These are phyloP conservation scores for Arthrocladium fulminans DNA, from an alignment of 2,329 filamentous ascomycete species.

Conservation along the genomic window DNA sequence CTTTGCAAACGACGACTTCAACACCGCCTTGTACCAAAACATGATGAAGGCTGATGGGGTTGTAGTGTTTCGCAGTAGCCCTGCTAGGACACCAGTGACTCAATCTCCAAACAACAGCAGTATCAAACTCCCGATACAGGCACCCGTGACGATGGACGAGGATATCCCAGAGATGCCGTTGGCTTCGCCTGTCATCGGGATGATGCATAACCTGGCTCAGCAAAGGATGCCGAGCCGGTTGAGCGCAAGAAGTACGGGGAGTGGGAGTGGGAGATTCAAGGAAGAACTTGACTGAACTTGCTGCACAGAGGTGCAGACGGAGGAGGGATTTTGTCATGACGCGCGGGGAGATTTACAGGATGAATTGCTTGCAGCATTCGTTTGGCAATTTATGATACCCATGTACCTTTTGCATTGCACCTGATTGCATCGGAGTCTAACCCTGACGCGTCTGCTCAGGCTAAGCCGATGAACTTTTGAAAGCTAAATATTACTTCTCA, in stretches of 20 bases:
- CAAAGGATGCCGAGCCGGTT: neutral
- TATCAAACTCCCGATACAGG: constrained; percentile 19
- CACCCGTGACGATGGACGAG: constrained; percentile 18
- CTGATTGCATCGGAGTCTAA: too few relatives aligned
- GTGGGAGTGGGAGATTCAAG: constrained; percentile 4
- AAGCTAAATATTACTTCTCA: too few relatives aligned
- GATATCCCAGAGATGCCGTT: constrained; percentile 23
- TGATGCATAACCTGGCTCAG: neutral
- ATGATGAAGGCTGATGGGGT: constrained; percentile 19
- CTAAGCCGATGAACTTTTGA: too few relatives aligned
- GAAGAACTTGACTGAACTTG: neutral
- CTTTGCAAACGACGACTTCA: constrained; percentile 14
- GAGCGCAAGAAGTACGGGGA: neutral
- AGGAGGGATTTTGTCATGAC: neutral
- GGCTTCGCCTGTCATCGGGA: neutral
- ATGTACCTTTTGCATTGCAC: neutral
- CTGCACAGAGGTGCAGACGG: neutral
- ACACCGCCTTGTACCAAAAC: constrained; percentile 21
- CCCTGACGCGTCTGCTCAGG: too few relatives aligned
- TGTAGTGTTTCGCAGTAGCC: constrained; percentile 35
- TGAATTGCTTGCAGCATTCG: neutral
- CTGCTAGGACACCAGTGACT: constrained; percentile 35
- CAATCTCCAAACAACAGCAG: constrained; percentile 26
- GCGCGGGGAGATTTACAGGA: neutral
- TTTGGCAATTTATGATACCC: constrained; percentile 1